Percentiles rank a stretch among this genome's conserved stretches.
Conservation (phyloP, 2,329 filamentous ascomycete species). For the Ceratocystis cubensis region DNA sequence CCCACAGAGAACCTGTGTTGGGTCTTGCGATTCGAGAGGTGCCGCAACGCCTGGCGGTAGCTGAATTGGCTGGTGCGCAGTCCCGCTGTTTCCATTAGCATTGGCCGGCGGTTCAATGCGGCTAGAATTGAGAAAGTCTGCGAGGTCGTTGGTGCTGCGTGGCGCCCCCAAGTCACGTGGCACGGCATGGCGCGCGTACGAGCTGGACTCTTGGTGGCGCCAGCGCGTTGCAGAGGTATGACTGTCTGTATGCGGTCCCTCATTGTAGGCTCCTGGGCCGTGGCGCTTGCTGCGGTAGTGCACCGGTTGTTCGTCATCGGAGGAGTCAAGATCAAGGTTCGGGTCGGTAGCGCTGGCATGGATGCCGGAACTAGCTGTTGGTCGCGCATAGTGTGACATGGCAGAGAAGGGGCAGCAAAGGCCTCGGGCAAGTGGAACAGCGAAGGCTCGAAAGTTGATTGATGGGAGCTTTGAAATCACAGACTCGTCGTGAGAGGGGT, state of each 20-base stretch:
- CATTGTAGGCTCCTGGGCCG: conserved; percentile 22
- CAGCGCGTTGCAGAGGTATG: conserved; percentile 46
- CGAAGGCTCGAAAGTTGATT: background rate
- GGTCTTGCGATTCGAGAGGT: conserved; percentile 29
- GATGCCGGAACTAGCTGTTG: background rate
- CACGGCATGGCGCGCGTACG: conserved; percentile 40
- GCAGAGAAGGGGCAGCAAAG: background rate
- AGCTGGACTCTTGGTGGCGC: conserved; percentile 51
- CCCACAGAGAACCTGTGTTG: conserved; percentile 53
- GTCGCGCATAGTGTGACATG: conserved; percentile 2
- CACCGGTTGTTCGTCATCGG: conserved; percentile 28
- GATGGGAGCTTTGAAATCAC: background rate
- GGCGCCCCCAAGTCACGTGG: conserved; percentile 31
- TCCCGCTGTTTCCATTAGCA: conserved; percentile 27
- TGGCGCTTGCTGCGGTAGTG: background rate
- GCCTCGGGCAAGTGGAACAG: background rate
- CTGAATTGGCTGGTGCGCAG: conserved; percentile 38
- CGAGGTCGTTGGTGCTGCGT: conserved; percentile 39
- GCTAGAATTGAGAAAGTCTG: conserved; percentile 43
- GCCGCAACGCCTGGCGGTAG: conserved; percentile 24
- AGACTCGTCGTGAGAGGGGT: background rate
- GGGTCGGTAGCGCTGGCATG: background rate
- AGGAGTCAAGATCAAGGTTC: background rate
- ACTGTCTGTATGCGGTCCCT: background rate
- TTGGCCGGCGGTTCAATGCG: conserved; percentile 35